Conservation (phyloP, 768 basidiomycete genomes). For the Hydnum rufescens region DNA sequence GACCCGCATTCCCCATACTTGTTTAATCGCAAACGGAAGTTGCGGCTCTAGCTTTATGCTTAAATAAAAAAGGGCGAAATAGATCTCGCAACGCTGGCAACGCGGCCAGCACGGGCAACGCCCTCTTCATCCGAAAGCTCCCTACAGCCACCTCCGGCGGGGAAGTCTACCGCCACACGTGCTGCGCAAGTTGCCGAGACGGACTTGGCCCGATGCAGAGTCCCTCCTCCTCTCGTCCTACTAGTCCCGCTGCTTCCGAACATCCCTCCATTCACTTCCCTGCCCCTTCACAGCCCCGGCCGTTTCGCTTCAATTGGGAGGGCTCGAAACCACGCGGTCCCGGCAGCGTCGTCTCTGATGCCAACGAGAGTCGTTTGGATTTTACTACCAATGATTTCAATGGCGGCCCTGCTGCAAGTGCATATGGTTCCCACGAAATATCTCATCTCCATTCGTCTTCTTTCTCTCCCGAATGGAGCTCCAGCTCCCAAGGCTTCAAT, state of each 20-base stretch:
- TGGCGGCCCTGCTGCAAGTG: not conserved
- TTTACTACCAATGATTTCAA: not conserved
- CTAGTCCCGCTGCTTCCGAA: not conserved
- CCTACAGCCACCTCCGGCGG: no score
- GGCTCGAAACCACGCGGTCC: not conserved
- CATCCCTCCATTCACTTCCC: not conserved
- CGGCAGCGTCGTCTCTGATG: not conserved
- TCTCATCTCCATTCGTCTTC: not conserved
- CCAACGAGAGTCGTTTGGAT: slow-evolving; percentile 3
- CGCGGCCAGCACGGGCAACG: no score
- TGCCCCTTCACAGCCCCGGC: not conserved
- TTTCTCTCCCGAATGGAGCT: slow-evolving; percentile 10
- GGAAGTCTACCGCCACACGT: not conserved
- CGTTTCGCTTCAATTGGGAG: not conserved
- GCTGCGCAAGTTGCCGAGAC: not conserved
- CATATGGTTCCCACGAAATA: not conserved
- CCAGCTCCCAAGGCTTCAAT: slow-evolving; percentile 56
- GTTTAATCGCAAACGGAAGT: no score
- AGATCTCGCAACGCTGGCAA: no score
- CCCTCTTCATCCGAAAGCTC: no score
- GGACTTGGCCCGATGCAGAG: not conserved
- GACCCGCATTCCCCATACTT: no score
- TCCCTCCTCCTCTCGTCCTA: not conserved
- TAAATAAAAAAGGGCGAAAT: no score
- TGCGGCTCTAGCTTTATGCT: no score